phyloP scores from a whole-genome alignment of 1,139 yeast species.

The Hansenula lynferdii region DNA sequence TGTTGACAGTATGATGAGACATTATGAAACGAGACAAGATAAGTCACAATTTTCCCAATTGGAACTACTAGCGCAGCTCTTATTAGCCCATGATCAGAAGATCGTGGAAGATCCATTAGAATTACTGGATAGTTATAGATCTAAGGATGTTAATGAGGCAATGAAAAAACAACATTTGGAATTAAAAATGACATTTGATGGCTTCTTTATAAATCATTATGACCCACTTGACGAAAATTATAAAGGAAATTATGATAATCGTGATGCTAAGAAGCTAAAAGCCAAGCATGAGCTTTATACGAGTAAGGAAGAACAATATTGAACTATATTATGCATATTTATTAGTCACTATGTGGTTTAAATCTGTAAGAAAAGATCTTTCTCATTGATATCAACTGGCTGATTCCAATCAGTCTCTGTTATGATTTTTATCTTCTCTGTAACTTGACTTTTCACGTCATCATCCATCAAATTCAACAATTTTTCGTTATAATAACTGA shows the following conservation, averaged over 20 bases:
- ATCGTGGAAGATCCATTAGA: neutral
- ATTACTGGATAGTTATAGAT: neutral
- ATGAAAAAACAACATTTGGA: neutral
- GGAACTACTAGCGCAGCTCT: neutral
- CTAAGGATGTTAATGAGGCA: neutral
- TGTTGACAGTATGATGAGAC: neutral
- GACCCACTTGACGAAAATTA: neutral
- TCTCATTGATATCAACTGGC: neutral
- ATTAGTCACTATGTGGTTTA: neutral
- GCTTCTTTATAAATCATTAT: neutral
- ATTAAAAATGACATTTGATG: neutral
- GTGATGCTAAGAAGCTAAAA: neutral
- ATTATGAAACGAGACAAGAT: no score
- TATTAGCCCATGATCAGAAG: neutral
- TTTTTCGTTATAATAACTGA: conserved; percentile 28
- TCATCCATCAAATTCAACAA: conserved; percentile 4
- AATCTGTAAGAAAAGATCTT: neutral
- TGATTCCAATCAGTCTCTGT: conserved; percentile 12
- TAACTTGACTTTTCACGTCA: conserved; percentile 3
- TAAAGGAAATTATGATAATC: neutral
- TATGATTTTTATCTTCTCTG: conserved; percentile 1
- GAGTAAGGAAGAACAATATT: neutral
- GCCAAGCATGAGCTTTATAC: neutral
- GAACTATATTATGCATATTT: no score
- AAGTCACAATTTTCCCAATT: no score